Conservation (phyloP, 1,284 basidiomycete genomes). For the Rhizoctonia solani region DNA sequence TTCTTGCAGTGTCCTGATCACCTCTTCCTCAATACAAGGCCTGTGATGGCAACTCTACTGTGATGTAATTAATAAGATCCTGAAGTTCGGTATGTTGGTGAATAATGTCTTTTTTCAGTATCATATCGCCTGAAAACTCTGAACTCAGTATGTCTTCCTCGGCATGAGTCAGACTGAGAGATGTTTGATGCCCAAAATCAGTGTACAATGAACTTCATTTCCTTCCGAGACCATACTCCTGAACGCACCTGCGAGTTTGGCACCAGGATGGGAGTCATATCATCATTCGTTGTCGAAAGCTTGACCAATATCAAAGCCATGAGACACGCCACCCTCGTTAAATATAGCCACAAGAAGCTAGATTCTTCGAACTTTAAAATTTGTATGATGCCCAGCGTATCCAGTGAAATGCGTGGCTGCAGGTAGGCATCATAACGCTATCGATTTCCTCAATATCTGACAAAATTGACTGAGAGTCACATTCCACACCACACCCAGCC, state of each 20-base stretch:
- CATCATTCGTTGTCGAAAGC: neutral
- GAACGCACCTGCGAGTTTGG: neutral
- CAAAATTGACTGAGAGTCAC: no score
- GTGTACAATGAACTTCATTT: no score
- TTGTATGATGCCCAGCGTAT: neutral
- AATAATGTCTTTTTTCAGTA: neutral
- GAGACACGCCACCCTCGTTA: neutral
- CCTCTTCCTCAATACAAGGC: neutral
- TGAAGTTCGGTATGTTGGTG: neutral
- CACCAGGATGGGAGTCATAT: neutral
- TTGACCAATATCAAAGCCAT: neutral
- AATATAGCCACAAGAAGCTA: neutral
- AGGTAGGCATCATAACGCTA: neutral
- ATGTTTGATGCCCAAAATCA: no score
- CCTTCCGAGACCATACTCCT: neutral
- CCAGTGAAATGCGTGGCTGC: neutral
- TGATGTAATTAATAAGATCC: neutral
- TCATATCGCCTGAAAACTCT: neutral
- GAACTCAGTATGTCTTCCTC: no score
- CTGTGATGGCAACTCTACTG: neutral
- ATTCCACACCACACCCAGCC: no score
- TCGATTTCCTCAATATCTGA: neutral
- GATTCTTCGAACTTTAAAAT: neutral
- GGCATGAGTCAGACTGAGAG: no score
- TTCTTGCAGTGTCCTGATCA: neutral